A percentile compares a stretch with the other conserved stretches of the same genome.
Evolutionary conservation across 768 basidiomycete species (phyloP).

Genomic region (Leccinum aurantiacum): DNA sequence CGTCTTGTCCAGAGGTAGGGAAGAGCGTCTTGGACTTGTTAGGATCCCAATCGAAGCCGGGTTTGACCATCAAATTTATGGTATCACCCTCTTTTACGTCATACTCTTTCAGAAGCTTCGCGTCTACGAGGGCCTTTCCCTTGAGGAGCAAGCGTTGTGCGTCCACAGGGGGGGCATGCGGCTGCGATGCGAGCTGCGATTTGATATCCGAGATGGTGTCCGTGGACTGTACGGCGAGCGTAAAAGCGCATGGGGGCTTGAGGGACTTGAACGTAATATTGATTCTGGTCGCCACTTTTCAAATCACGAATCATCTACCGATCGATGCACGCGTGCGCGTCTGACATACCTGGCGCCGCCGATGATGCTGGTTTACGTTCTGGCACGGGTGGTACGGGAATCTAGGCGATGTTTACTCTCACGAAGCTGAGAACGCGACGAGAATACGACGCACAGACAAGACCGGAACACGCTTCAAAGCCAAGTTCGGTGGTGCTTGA

Average conservation of each 20-base stretch:
- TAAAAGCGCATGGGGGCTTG: slow-evolving; percentile 80
- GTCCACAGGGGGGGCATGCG: slow-evolving; percentile 73
- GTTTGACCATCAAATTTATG: slow-evolving; percentile 85
- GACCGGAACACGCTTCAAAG: slow-evolving; percentile 67
- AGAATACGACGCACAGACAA: slow-evolving; percentile 51
- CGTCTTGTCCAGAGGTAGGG: slow-evolving; percentile 24
- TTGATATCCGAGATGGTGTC: slow-evolving; percentile 85
- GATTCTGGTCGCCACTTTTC: slow-evolving; percentile 36
- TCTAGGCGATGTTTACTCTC: slow-evolving; percentile 35
- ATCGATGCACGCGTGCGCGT: slow-evolving; percentile 11
- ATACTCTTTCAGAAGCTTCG: slow-evolving; percentile 90
- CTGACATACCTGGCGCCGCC: slow-evolving; percentile 31
- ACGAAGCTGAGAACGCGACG: neutral
- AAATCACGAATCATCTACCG: slow-evolving; percentile 1
- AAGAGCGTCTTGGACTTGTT: slow-evolving; percentile 32
- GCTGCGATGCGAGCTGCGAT: slow-evolving; percentile 61
- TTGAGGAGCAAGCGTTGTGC: slow-evolving; percentile 86
- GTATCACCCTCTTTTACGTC: slow-evolving; percentile 75
- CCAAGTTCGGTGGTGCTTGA: slow-evolving; percentile 65
- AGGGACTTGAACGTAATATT: slow-evolving; percentile 85
- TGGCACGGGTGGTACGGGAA: slow-evolving; percentile 62
- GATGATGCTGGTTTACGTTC: slow-evolving; percentile 43
- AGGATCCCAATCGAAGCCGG: slow-evolving; percentile 67
- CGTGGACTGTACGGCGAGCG: slow-evolving; percentile 71
- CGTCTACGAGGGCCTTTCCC: slow-evolving; percentile 90